Conservation (phyloP, 768 basidiomycete genomes). For the Candolleomyces aberdarensis region DNA sequence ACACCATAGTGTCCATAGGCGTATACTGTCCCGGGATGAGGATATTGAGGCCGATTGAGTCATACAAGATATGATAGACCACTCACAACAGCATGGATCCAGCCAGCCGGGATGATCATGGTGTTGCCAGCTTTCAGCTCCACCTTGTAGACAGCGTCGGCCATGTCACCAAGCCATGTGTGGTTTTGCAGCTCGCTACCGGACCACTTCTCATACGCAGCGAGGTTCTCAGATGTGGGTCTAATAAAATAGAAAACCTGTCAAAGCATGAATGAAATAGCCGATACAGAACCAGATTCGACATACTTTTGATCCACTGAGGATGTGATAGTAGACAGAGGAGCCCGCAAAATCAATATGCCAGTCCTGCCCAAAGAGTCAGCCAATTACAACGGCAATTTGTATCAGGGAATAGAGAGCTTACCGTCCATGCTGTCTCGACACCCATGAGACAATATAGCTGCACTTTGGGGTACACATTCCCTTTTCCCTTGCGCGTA, state of each 20-base stretch:
- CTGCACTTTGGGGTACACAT: conserved; percentile 89
- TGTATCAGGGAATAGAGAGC: conserved; percentile 22
- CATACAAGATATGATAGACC: not conserved
- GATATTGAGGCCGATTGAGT: conserved; percentile 4
- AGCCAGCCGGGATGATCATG: conserved; percentile 94
- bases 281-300: not conserved
- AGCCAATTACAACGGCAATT: conserved; percentile 1
- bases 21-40: conserved; percentile 58
- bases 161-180: conserved; percentile 91
- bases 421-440: conserved; percentile 87
- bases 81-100: conserved; percentile 96
- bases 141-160: conserved; percentile 87
- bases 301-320: conserved; percentile 77
- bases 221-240: conserved; percentile 81
- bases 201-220: conserved; percentile 92
- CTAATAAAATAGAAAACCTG: conserved; percentile 95
- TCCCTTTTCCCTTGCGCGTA: conserved; percentile 66
- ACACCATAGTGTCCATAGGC: conserved; percentile 88
- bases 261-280: not conserved
- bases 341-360: conserved; percentile 98
- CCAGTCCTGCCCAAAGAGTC: conserved; percentile 68
- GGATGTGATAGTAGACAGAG: conserved; percentile 95
- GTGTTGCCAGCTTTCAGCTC: conserved; percentile 76
- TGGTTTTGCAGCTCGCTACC: conserved; percentile 86
- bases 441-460: conserved; percentile 98